These are phyloP conservation scores for Epichloe brachyelytri DNA, from an alignment of 2,329 filamentous ascomycete species.

Conservation along the genomic window DNA sequence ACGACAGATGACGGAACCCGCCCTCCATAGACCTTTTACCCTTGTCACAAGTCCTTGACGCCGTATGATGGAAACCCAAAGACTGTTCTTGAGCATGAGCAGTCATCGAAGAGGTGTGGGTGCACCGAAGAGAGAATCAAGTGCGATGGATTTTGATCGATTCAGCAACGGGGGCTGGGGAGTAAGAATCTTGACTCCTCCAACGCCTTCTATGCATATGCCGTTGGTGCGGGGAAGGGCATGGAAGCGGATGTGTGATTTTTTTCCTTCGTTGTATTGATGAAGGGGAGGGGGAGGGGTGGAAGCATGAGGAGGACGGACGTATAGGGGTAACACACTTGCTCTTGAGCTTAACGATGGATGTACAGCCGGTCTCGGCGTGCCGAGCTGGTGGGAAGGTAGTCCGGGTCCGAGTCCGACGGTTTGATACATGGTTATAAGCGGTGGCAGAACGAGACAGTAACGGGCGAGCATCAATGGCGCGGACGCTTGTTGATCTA, in stretches of 20 bases:
- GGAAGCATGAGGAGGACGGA: no score
- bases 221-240: background rate
- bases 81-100: background rate
- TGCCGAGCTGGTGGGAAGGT: background rate
- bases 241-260: background rate
- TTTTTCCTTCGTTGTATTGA: background rate
- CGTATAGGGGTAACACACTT: background rate
- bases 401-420: background rate
- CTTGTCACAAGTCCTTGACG: background rate
- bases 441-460: background rate
- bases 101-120: background rate
- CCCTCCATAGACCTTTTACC: background rate
- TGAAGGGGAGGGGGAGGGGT: no score
- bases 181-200: constrained; percentile 6
- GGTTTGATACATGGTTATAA: background rate
- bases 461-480: background rate
- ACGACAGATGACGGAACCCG: background rate
- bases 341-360: background rate
- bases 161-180: background rate
- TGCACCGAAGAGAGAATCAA: background rate
- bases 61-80: background rate
- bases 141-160: no score
- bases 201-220: constrained; percentile 23
- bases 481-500: background rate
- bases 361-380: background rate